Conservation (phyloP, 2,329 filamentous ascomycete species). For the Colletotrichum acutatum region DNA sequence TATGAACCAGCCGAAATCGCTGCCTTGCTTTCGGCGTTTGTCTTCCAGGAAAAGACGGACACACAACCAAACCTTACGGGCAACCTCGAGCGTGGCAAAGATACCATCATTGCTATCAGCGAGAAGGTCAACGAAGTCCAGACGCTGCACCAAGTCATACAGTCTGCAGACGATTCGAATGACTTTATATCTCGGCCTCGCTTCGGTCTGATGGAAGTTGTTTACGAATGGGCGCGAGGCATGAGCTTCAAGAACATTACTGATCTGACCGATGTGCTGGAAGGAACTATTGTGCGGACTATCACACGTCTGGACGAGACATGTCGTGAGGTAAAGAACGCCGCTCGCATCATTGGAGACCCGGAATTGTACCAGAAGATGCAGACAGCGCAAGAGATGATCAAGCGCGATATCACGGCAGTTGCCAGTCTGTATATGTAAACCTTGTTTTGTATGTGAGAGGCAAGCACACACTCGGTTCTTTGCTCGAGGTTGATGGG, state of each 20-base stretch:
- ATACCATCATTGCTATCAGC: conserved; percentile 88
- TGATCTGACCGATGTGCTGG: conserved; percentile 92
- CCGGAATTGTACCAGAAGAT: conserved; percentile 95
- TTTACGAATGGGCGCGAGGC: conserved; percentile 97
- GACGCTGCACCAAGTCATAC: conserved; percentile 90
- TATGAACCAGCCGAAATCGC: conserved; percentile 98
- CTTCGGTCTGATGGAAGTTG: conserved; percentile 96
- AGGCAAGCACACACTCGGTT: not conserved
- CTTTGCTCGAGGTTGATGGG: not conserved
- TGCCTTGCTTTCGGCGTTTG: conserved; percentile 90
- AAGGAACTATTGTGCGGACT: conserved; percentile 95
- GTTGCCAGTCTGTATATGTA: conserved; percentile 91
- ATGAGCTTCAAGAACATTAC: conserved; percentile 99
- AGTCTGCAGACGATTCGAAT: conserved; percentile 88
- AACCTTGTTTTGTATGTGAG: not conserved
- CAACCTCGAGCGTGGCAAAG: conserved; percentile 82
- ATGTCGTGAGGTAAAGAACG: conserved; percentile 97
- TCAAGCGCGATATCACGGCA: conserved; percentile 94
- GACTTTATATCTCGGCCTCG: conserved; percentile 89
- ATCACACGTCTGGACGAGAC: conserved; percentile 96
- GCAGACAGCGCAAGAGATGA: conserved; percentile 96
- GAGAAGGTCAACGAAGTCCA: conserved; percentile 94
- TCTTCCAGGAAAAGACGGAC: conserved; percentile 97
- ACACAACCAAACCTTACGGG: conserved; percentile 83
- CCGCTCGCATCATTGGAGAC: conserved; percentile 93